phyloP scores from a whole-genome alignment of 352 stramenopile genomes.

The Achlya hypogyna region DNA sequence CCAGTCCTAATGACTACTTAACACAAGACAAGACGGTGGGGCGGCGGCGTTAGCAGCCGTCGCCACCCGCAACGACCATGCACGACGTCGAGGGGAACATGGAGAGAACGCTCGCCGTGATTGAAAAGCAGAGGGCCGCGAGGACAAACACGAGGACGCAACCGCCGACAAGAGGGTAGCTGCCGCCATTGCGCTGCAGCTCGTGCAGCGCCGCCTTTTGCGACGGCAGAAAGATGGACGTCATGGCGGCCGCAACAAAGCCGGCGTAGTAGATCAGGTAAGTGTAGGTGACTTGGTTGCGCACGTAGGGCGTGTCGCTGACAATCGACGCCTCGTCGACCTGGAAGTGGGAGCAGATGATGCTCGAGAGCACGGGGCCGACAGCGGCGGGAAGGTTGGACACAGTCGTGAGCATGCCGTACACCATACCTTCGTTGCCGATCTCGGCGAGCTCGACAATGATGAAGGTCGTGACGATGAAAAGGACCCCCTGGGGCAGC shows the following conservation, averaged over 20 bases:
- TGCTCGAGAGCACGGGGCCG: constrained; percentile 11
- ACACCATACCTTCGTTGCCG: constrained; percentile 40
- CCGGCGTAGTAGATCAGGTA: constrained; percentile 31
- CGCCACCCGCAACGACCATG: constrained; percentile 4
- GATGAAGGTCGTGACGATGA: constrained; percentile 47
- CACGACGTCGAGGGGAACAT: constrained; percentile 28
- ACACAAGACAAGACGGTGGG: too few species aligned
- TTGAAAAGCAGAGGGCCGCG: background rate
- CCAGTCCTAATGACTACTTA: too few species aligned
- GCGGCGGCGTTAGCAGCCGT: constrained; percentile 19
- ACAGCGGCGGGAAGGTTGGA: constrained; percentile 13
- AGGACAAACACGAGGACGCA: background rate
- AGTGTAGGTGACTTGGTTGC: constrained; percentile 29
- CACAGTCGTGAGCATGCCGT: constrained; percentile 17
- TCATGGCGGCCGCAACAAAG: background rate
- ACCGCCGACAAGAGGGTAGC: constrained; percentile 7
- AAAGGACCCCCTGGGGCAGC: constrained; percentile 39
- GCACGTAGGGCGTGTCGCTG: constrained; percentile 25
- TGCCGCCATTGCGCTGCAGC: background rate
- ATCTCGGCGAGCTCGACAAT: constrained; percentile 49
- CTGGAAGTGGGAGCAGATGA: constrained; percentile 14
- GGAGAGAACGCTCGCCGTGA: constrained; percentile 10
- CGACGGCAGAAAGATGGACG: background rate
- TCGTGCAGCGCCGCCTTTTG: constrained; percentile 3
- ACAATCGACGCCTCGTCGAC: background rate